phyloP scores from a whole-genome alignment of 2,329 filamentous ascomycete genomes.

The Colletotrichum somersetense region DNA sequence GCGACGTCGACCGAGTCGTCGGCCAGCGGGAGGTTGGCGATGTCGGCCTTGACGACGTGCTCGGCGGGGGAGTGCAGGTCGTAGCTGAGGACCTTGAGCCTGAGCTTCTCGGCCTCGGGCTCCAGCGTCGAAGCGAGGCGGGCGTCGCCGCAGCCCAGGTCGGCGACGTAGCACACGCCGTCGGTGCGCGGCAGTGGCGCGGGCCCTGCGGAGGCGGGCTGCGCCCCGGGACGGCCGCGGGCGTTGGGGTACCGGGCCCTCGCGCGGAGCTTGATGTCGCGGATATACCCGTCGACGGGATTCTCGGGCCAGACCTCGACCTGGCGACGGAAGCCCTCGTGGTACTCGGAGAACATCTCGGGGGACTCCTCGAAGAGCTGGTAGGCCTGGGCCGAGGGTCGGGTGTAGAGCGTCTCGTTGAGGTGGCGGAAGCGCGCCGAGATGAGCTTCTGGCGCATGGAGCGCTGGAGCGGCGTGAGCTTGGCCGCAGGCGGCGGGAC shows the following conservation, averaged over 20 bases:
- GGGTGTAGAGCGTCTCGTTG: slow-evolving; percentile 96
- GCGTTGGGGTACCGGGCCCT: slow-evolving; percentile 56
- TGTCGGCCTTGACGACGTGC: slow-evolving; percentile 89
- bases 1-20: slow-evolving; percentile 86
- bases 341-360: slow-evolving; percentile 96
- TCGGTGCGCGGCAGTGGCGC: slow-evolving; percentile 77
- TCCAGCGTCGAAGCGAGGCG: slow-evolving; percentile 79
- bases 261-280: slow-evolving; percentile 76
- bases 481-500: slow-evolving; percentile 64
- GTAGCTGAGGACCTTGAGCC: slow-evolving; percentile 83
- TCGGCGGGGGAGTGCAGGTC: slow-evolving; percentile 84
- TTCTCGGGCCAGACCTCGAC: slow-evolving; percentile 97
- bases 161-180: slow-evolving; percentile 83
- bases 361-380: slow-evolving; percentile 85
- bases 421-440: slow-evolving; percentile 97
- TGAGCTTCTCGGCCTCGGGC: slow-evolving; percentile 72
- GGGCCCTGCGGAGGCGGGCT: slow-evolving; percentile 44
- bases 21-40: slow-evolving; percentile 82
- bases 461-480: slow-evolving; percentile 91
- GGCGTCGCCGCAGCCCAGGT: slow-evolving; percentile 94
- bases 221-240: slow-evolving; percentile 43
- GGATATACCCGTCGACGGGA: slow-evolving; percentile 89
- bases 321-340: slow-evolving; percentile 95
- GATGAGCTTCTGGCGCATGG: slow-evolving; percentile 95
- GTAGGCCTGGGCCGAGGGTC: slow-evolving; percentile 86